Evolutionary conservation across 1,284 basidiomycete genomes (phyloP), one percentile per base, ranked within the genome.

Genomic region (Singerocomus inundabilis): DNA sequence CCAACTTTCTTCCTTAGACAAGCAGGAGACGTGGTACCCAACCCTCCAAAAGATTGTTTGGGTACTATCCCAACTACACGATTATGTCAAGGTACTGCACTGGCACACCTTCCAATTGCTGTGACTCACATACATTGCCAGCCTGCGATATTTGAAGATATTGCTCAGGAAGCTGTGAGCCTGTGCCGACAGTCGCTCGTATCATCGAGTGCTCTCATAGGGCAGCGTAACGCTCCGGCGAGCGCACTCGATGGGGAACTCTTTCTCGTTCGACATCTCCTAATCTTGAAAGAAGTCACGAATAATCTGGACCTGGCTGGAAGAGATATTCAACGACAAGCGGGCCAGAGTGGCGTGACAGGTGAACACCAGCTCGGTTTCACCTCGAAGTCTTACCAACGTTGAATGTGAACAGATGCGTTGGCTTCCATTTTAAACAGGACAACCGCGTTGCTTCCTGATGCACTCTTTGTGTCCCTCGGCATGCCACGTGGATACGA

Each of bases 131-230:
- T 54, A 34, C 36, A 32, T 49, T 41, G 18, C 31, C 33, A 95
- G 92, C 84, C 88, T 15, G 86, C 84, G 2, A 94, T 97, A 52
- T 98, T 96, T 56, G 88, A 92, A 61, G 94, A 97, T 63, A 88
- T 97, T 39, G 92, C 94, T 0, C 90, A 93, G 67, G 93, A 97
- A 70, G 91, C 93, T 0, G 79, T 96, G 30, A 77, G 79, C 13
- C 74, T 93, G 4, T 95, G 93, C 65, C 82, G 87, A 34, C 77
- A 84, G 53, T 93, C 92, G 0, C 78, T 97, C 7, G 72, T 87
- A 18, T 68, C 78, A 5, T 91, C 89, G 0, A 76, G 90, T 0
- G 79, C 86, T 18, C 72, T 78, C 35, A 74, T 96, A 28, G 73
- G 77, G 21, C 69, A 77, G 7, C 79, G 77, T 32, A 74, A 70